Evolutionary conservation across 2,329 filamentous ascomycete genomes (phyloP), one percentile per base, ranked within the genome.

Genomic region (Colletotrichum theobromicola): DNA sequence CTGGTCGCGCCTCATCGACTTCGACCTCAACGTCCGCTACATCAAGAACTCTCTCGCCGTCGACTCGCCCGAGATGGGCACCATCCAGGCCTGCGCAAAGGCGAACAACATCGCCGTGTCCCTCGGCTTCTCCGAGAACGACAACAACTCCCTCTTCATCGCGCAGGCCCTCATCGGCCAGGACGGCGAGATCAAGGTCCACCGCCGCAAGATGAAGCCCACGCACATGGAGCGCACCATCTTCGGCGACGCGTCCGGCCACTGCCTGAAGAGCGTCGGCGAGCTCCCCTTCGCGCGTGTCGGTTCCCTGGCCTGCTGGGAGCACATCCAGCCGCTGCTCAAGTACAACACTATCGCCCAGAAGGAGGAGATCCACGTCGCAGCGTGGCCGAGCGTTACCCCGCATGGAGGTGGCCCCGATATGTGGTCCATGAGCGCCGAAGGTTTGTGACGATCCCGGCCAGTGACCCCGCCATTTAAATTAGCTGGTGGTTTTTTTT

Each of bases 231-330:
- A 90, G 78, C 83, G 87, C 1, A 87, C 86, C 4, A 75, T 89
- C 18, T 90, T 70, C 2, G 72, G 72, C 24, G 72, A 74, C 15
- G 72, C 67, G 15, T 74, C 65, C 7, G 74, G 70, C 2, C 69
- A 75, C 18, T 75, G 70, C 46, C 24, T 72, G 18, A 85, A 85
- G 74, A 87, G 86, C 50, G 90, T 91, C 0, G 84, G 87, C 7
- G 84, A 88, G 53, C 87, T 87, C 2, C 83, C 84, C 1, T 87
- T 89, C 63, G 89, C 88, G 4, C 86, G 87, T 5, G 83, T 91
- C 7, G 90, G 89, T 0, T 86, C 86, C 5, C 82, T 91, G 30
- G 90, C 89, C 77, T 90, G 89, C 81, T 91, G 88, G 88, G 88
- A 90, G 77, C 88, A 92, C 75, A 87, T 89, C 79, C 90, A 89